These are phyloP conservation scores for Gynandropsis gynandra DNA, from an alignment of 345 rosid species.

Conservation along the genomic window DNA sequence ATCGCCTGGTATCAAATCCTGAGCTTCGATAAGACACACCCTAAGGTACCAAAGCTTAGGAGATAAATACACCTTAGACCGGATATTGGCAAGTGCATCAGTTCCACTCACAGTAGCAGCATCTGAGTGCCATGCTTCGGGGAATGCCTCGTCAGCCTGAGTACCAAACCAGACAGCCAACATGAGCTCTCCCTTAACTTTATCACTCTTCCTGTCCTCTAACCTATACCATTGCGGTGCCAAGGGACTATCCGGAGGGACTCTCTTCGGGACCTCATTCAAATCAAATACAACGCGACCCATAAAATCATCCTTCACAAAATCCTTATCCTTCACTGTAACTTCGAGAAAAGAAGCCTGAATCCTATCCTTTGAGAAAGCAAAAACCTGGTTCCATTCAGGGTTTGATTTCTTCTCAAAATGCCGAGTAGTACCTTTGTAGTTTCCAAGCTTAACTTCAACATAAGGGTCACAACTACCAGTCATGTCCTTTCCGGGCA, in stretches of 20 bases:
- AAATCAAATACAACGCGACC: slow-evolving; percentile 67
- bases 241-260: slow-evolving; percentile 89
- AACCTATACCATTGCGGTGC: slow-evolving; percentile 94
- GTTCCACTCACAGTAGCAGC: slow-evolving; percentile 75
- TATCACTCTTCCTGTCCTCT: slow-evolving; percentile 62
- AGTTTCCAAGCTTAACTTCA: slow-evolving; percentile 87
- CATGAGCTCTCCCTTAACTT: slow-evolving; percentile 77
- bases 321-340: slow-evolving; percentile 73
- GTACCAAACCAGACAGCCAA: slow-evolving; percentile 97
- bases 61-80: slow-evolving; percentile 87
- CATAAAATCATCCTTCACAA: slow-evolving; percentile 75
- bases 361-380: slow-evolving; percentile 71
- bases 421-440: slow-evolving; percentile 70
- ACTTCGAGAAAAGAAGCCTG: slow-evolving; percentile 78
- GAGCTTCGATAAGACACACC: slow-evolving; percentile 92
- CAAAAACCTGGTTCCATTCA: slow-evolving; percentile 90
- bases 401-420: slow-evolving; percentile 81
- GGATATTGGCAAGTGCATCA: slow-evolving; percentile 69
- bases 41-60: slow-evolving; percentile 92
- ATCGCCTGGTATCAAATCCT: slow-evolving; percentile 58
- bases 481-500: slow-evolving; percentile 75
- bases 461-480: slow-evolving; percentile 90
- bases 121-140: slow-evolving; percentile 97
- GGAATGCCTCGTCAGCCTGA: slow-evolving; percentile 94
- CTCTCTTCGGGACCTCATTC: slow-evolving; percentile 78